phyloP scores from a whole-genome alignment of 768 basidiomycete genomes.

The Lactarius tabidus region DNA sequence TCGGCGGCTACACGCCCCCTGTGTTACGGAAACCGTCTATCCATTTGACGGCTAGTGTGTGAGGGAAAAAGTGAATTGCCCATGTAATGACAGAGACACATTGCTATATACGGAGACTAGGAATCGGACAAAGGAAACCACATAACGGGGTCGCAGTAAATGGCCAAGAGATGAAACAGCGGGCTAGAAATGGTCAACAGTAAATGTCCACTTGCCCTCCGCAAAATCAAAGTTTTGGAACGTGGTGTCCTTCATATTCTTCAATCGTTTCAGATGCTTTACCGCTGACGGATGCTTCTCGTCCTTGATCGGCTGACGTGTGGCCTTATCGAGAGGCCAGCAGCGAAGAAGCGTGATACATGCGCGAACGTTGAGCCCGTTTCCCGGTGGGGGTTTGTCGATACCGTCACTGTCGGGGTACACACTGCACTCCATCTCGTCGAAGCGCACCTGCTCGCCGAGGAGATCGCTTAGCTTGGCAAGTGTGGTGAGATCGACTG shows the following conservation, averaged over 20 bases:
- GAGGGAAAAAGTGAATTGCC: neutral
- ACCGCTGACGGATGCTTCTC: slow-evolving; percentile 60
- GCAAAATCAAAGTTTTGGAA: slow-evolving; percentile 77
- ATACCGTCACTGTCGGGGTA: slow-evolving; percentile 88
- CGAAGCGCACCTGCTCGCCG: slow-evolving; percentile 84
- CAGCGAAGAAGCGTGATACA: slow-evolving; percentile 71
- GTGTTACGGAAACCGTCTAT: neutral
- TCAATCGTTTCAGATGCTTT: slow-evolving; percentile 75
- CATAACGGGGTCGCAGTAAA: neutral
- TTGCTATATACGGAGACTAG: slow-evolving; percentile 1
- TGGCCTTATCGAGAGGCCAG: slow-evolving; percentile 90
- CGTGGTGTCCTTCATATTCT: slow-evolving; percentile 78
- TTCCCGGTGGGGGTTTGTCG: slow-evolving; percentile 77
- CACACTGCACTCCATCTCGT: slow-evolving; percentile 88
- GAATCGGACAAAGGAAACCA: slow-evolving; percentile 2
- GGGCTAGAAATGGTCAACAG: slow-evolving; percentile 83
- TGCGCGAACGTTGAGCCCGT: slow-evolving; percentile 87
- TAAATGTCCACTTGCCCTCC: slow-evolving; percentile 91
- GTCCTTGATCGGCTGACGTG: slow-evolving; percentile 86
- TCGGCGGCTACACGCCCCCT: neutral
- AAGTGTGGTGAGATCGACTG: slow-evolving; percentile 82
- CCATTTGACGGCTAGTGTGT: neutral
- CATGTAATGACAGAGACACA: slow-evolving; percentile 5
- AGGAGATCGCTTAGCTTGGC: slow-evolving; percentile 74
- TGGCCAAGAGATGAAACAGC: neutral